phyloP scores from a whole-genome alignment of 2,329 filamentous ascomycete genomes.

The Stachybotrys echinatus region DNA sequence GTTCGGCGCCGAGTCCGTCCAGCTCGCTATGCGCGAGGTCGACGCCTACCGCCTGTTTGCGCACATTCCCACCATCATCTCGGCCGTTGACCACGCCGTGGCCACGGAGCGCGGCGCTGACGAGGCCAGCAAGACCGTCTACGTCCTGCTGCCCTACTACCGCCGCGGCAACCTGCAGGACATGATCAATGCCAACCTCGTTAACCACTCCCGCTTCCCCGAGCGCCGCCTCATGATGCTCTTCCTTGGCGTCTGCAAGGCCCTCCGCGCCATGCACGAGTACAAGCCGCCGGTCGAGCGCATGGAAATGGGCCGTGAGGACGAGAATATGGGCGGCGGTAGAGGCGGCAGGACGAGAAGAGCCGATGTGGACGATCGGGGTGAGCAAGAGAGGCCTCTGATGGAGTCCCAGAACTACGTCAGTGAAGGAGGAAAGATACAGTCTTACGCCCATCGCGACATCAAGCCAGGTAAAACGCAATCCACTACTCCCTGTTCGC shows the following conservation, averaged over 20 bases:
- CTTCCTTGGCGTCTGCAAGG: conserved; percentile 87
- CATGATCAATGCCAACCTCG: conserved; percentile 96
- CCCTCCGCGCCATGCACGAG: conserved; percentile 84
- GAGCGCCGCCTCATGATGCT: conserved; percentile 83
- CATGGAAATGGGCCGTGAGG: conserved; percentile 46
- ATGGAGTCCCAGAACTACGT: conserved; percentile 72
- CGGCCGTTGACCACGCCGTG: conserved; percentile 76
- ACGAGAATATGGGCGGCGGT: conserved; percentile 18
- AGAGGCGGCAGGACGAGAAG: conserved; percentile 24
- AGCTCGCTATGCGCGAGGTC: conserved; percentile 92
- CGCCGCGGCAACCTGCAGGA: conserved; percentile 93
- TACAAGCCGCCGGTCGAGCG: conserved; percentile 54
- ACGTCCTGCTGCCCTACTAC: conserved; percentile 95
- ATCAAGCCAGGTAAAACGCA: conserved; percentile 79
- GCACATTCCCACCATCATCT: conserved; percentile 80
- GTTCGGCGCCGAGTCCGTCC: conserved; percentile 93
- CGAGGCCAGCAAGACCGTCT: conserved; percentile 79
- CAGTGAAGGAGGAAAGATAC: conserved; percentile 53
- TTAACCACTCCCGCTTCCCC: conserved; percentile 88
- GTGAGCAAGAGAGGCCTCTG: conserved; percentile 73
- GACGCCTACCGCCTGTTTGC: conserved; percentile 92
- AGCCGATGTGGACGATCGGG: conserved; percentile 63
- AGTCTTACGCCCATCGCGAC: conserved; percentile 89
- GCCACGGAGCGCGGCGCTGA: conserved; percentile 62
- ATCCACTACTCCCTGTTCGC: not conserved